A percentile compares a stretch with the other conserved stretches of the same genome.
These are phyloP conservation scores for Barbatosphaeria neglecta DNA, from an alignment of 495 filamentous ascomycete genomes.

Conservation along the genomic window DNA sequence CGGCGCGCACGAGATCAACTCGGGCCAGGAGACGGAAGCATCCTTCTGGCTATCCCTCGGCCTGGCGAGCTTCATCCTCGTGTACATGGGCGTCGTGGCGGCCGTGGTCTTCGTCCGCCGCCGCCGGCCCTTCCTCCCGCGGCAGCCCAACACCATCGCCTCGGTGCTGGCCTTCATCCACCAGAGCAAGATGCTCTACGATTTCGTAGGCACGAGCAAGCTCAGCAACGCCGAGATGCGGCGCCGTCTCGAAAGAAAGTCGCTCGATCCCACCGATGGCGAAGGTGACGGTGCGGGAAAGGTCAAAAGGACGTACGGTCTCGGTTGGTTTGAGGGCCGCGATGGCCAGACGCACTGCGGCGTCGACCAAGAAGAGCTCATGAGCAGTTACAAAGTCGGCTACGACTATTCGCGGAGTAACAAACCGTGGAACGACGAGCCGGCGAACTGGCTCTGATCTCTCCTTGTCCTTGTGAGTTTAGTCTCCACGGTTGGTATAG, in stretches of 20 bases:
- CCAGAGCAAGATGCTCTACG: constrained; percentile 60
- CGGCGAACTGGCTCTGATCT: constrained; percentile 15
- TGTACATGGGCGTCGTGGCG: constrained; percentile 41
- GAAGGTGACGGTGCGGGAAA: no score
- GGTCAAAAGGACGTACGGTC: constrained; percentile 51
- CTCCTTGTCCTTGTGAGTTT: background rate
- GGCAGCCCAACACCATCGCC: constrained; percentile 62
- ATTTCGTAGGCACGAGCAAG: constrained; percentile 56
- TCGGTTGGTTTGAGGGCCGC: constrained; percentile 60
- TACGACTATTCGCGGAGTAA: constrained; percentile 28
- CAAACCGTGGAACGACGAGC: constrained; percentile 29
- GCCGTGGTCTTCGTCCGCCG: constrained; percentile 41
- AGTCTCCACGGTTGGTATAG: no score
- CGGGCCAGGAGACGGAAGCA: constrained; percentile 47
- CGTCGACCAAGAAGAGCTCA: constrained; percentile 58
- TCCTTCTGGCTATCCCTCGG: constrained; percentile 49
- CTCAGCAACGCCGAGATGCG: constrained; percentile 46
- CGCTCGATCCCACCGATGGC: background rate
- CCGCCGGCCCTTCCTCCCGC: constrained; percentile 52
- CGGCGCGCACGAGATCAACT: constrained; percentile 20
- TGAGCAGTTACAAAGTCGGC: constrained; percentile 49
- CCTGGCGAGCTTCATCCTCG: constrained; percentile 47
- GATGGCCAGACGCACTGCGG: constrained; percentile 57
- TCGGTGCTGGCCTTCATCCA: constrained; percentile 62
- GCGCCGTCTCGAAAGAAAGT: constrained; percentile 36